Evolutionary conservation across 139 green algal genomes (phyloP), one percentile per base, ranked within the genome.

Genomic region (Chlamydomonas eustigma): DNA sequence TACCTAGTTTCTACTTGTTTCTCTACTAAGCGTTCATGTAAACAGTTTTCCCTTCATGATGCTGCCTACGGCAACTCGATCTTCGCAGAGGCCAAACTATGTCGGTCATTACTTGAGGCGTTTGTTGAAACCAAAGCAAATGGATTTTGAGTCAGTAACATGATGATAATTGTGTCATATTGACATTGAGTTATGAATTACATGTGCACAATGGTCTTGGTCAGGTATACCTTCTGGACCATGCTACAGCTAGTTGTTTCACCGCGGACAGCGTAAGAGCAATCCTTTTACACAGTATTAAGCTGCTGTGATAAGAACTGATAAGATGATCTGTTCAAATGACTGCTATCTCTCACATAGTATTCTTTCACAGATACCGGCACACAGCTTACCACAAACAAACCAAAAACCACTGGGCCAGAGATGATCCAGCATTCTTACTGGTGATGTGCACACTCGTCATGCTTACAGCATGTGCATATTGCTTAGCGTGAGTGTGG

Each of bases 371-470:
- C n/a, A n/a, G n/a, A 58, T 98, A 98, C 75, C 90, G 92, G 30
- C 95, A 98, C 81, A 95, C 93, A 0, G 89, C 94, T 1, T 98
- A 98, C 72, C 95, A 98, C 80, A 97, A 97, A 65, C 91, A 98
- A 71, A 98, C 95, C 0, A 98, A 98, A 74, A 95, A 97, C 71
- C 90, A 97, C 68, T 99, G 95, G 95, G 93, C 95, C 2, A 76
- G 95, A 1, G 95, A 99, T 76, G 95, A 99, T 76, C 95, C 95
- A 4, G 95, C 95, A 0, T 98, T 97, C 83, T 85, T 97, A 1
- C 88, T 98, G 4, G 85, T 98, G 8, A 80, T 51, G 4, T 88
- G 78, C 38, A 52, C 81, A 1, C 86, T 98, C 2, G 83, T 98
- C 4, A 87, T 88, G 0, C 39, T 88, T 1, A 81, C 90, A 52